phyloP scores from a whole-genome alignment of 2,329 filamentous ascomycete species.

The Aspergillus felis region DNA sequence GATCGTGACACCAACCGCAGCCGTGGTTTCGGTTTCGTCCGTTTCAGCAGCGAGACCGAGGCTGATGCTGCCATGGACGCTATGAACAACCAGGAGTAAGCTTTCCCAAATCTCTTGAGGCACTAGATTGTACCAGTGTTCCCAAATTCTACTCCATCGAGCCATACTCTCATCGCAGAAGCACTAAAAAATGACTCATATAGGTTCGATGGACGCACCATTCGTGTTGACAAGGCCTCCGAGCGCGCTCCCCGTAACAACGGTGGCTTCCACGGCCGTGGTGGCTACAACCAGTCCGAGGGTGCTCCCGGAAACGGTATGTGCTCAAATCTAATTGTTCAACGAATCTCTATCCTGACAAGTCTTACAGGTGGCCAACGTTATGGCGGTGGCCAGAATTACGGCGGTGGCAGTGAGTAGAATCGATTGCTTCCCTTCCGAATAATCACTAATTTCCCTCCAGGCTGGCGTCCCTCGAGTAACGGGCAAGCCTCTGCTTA shows the following conservation, averaged over 20 bases:
- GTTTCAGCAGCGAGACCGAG: conserved; percentile 58
- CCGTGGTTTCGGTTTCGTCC: conserved; percentile 95
- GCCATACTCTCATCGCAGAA: conserved; percentile 7
- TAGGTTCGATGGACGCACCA: conserved; percentile 89
- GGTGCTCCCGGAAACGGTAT: conserved; percentile 20
- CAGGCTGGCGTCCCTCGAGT: not conserved
- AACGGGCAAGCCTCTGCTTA: not conserved
- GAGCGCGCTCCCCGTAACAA: conserved; percentile 65
- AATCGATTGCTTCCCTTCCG: not conserved
- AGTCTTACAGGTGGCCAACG: not conserved
- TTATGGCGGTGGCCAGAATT: not conserved
- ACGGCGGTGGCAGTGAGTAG: not conserved
- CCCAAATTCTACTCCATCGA: conserved; percentile 6
- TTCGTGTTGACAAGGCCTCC: conserved; percentile 93
- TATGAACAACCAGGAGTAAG: conserved; percentile 66
- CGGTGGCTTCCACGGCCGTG: conserved; percentile 43
- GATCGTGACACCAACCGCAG: conserved; percentile 95
- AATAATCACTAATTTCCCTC: not conserved
- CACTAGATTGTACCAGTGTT: not conserved
- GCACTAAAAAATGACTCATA: conserved; percentile 11
- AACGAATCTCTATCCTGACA: not conserved
- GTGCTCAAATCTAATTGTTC: conserved; percentile 3
- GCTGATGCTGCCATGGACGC: conserved; percentile 40
- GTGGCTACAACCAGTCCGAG: conserved; percentile 43
- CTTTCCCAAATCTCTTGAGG: conserved; percentile 7